These are phyloP conservation scores for Cladosporium austrohemisphaericum DNA, from an alignment of 2,329 filamentous ascomycete species.

Conservation along the genomic window DNA sequence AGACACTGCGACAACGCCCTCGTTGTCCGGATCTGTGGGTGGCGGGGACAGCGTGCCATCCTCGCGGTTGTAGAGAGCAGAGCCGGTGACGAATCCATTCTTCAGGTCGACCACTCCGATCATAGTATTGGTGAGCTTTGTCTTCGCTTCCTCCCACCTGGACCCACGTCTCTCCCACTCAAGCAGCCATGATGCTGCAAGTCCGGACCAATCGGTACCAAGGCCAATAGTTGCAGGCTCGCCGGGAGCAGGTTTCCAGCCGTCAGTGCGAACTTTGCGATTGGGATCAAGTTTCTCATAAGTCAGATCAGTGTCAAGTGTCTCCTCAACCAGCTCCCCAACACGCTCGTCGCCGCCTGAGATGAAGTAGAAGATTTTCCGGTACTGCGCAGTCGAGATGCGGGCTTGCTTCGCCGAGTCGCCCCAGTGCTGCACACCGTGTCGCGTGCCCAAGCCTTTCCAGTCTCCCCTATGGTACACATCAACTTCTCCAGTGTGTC, in stretches of 20 bases:
- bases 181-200: conserved; percentile 56
- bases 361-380: conserved; percentile 56
- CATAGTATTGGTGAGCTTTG: conserved; percentile 49
- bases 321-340: conserved; percentile 52
- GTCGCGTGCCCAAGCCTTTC: conserved; percentile 59
- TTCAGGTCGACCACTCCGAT: conserved; percentile 52
- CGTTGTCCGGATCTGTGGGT: conserved; percentile 50
- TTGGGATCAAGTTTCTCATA: conserved; percentile 54
- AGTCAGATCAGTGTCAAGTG: conserved; percentile 51
- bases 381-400: conserved; percentile 56
- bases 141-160: conserved; percentile 50
- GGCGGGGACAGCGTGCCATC: conserved; percentile 52
- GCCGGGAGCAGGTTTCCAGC: conserved; percentile 45
- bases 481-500: conserved; percentile 60
- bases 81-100: conserved; percentile 58
- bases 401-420: conserved; percentile 61
- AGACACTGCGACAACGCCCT: conserved; percentile 50
- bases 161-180: conserved; percentile 58
- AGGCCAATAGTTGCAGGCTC: conserved; percentile 49
- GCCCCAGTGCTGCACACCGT: conserved; percentile 60
- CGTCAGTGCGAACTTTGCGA: conserved; percentile 56
- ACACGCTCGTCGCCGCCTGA: conserved; percentile 55
- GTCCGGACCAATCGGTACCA: conserved; percentile 57
- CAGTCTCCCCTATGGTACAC: conserved; percentile 58
- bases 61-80: conserved; percentile 49